A percentile compares a stretch with the other conserved stretches of the same genome.
Conservation (phyloP, 1,139 yeast species). For the Scheffersomyces parashehatae region DNA sequence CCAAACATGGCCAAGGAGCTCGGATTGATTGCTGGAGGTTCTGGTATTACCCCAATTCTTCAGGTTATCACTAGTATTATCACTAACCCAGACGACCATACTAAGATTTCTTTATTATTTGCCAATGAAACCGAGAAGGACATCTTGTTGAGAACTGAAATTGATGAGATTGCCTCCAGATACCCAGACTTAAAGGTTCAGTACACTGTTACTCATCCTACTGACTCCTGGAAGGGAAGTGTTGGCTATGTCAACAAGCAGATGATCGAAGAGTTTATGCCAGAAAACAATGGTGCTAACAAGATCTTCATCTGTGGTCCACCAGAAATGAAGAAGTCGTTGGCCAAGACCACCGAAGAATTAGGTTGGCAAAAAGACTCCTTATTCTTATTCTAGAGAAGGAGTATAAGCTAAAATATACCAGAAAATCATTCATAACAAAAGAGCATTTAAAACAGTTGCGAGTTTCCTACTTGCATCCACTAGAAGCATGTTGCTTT, state of each 20-base stretch:
- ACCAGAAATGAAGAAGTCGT: slow-evolving; percentile 59
- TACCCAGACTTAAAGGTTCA: slow-evolving; percentile 62
- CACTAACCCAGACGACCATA: slow-evolving; percentile 65
- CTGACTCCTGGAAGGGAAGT: slow-evolving; percentile 54
- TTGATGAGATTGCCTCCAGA: slow-evolving; percentile 63
- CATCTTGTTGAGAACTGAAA: slow-evolving; percentile 65
- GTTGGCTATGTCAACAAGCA: slow-evolving; percentile 62
- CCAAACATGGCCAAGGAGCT: slow-evolving; percentile 62
- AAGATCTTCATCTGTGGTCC: slow-evolving; percentile 78
- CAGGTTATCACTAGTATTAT: slow-evolving; percentile 66
- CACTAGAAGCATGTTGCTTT: no score
- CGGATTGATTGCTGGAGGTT: slow-evolving; percentile 78
- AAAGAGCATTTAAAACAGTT: no score
- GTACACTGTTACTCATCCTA: slow-evolving; percentile 43
- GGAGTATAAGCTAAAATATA: no score
- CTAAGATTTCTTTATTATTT: slow-evolving; percentile 60
- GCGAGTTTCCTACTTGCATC: no score
- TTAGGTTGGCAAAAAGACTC: slow-evolving; percentile 63
- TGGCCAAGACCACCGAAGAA: slow-evolving; percentile 51
- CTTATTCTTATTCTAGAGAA: slow-evolving; percentile 62
- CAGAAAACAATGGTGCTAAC: slow-evolving; percentile 39
- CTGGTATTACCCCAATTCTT: slow-evolving; percentile 78
- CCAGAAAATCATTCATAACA: no score
- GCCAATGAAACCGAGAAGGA: slow-evolving; percentile 77
- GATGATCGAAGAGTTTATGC: slow-evolving; percentile 52